Evolutionary conservation across 352 stramenopile species (phyloP), one percentile per base, ranked within the genome.

Genomic region (Globisporangium paddicum): DNA sequence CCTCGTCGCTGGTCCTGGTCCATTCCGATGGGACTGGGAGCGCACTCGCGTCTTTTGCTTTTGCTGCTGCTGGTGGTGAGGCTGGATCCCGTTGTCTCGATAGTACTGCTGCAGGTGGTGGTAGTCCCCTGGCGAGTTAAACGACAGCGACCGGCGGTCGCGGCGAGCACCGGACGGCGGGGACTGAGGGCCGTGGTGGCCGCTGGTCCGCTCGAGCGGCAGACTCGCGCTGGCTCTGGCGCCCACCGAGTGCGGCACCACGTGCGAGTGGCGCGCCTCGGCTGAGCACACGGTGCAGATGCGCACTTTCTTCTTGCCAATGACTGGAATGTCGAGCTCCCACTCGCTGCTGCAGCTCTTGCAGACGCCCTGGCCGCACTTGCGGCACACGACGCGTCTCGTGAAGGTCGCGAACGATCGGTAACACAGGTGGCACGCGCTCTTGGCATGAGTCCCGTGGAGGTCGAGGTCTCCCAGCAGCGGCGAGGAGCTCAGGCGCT

Each of bases 211-310:
- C 34, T 44, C 38, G 16, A 44, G 38, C 16, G 38, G 38, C 16
- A 44, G 38, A 21, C 38, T 44, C 38, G 38, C 38, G 38, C 38
- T 44, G n/a, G 14, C 38, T 44, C 38, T 58, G n/a, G 13, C 54
- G 5, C 44, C 45, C 19, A 54, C 52, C 2, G 62, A 56, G 35
- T 52, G 10, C 10, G 68, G 65, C 44, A 57, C 58, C 64, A 66
- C 71, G 47, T 90, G 80, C 56, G 75, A 85, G 38, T 75, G 72
- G 26, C 85, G 79, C 2, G 82, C 80, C 26, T 86, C 80, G 2
- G 79, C 81, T 8, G 85, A 91, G 60, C 85, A 95, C 26, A 93
- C 78, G 0, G 82, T 95, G 53, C 85, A 95, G 32, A 95, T 95
- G 2, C 85, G 78, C 42, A 95, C 79, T 61, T 89, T 87, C 13